Conservation (phyloP, 352 stramenopile genomes). For the Phytophthora hybrid region DNA sequence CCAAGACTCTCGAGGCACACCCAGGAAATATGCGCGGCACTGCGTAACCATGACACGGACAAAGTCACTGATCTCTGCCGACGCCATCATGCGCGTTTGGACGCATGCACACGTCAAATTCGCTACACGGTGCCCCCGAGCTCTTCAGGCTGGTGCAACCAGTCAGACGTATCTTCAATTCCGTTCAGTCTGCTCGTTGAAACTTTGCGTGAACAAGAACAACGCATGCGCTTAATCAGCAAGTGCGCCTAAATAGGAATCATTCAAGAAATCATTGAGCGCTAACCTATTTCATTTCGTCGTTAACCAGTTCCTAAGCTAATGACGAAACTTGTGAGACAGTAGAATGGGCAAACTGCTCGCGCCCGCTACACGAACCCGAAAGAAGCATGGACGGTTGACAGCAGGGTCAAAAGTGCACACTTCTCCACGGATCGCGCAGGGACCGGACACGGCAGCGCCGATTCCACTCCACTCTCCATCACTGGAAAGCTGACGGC, state of each 20-base stretch:
- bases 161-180: background rate
- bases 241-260: constrained; percentile 14
- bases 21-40: constrained; percentile 34
- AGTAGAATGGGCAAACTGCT: constrained; percentile 41
- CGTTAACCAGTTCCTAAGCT: constrained; percentile 39
- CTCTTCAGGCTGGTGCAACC: background rate
- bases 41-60: constrained; percentile 16
- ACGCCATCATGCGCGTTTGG: constrained; percentile 4
- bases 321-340: constrained; percentile 40
- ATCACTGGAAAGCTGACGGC: constrained; percentile 43
- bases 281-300: constrained; percentile 54
- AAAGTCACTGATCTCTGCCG: constrained; percentile 4
- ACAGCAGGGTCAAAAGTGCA: constrained; percentile 55
- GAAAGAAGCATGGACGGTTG: constrained; percentile 52
- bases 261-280: background rate
- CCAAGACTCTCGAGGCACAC: constrained; percentile 41
- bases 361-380: constrained; percentile 26
- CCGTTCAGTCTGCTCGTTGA: constrained; percentile 11
- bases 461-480: constrained; percentile 45
- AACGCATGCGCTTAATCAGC: constrained; percentile 12
- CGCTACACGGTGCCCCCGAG: constrained; percentile 10
- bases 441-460: constrained; percentile 33
- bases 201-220: constrained; percentile 20
- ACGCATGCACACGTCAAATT: background rate
- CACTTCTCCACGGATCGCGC: constrained; percentile 15